A percentile compares a stretch with the other conserved stretches of the same genome.
Conservation (phyloP, 345 rosid genomes). For the Durio zibethinus region DNA sequence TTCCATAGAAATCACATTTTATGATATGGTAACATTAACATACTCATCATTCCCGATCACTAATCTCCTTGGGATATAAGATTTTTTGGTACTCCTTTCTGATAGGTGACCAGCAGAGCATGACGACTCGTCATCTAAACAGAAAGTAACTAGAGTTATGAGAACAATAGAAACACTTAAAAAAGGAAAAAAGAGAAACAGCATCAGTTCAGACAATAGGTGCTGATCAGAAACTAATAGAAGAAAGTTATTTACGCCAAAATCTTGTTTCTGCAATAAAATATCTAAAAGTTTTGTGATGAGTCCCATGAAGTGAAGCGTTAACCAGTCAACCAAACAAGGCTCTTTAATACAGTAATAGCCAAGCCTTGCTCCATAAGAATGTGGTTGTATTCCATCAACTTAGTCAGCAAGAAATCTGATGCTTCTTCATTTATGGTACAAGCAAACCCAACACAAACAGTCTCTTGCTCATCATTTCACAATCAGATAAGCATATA, state of each 20-base stretch:
- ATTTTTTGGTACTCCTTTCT: conserved; percentile 48
- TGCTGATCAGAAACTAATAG: background rate
- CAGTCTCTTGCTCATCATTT: background rate
- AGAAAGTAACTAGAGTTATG: conserved; percentile 8
- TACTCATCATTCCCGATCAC: conserved; percentile 95
- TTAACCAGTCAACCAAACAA: background rate
- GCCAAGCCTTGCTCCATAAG: background rate
- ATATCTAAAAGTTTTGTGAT: background rate
- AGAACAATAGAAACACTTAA: background rate
- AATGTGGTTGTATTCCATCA: background rate
- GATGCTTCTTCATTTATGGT: background rate
- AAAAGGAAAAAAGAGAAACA: background rate
- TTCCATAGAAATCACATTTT: background rate
- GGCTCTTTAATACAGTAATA: background rate
- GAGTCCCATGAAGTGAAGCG: background rate
- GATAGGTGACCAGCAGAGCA: conserved; percentile 34
- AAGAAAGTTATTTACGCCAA: background rate
- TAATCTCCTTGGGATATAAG: conserved; percentile 83
- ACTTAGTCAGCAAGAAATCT: background rate
- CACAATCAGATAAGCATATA: background rate
- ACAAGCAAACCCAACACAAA: background rate
- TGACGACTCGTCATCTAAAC: conserved; percentile 54
- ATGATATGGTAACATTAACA: conserved; percentile 28
- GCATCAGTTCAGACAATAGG: background rate
- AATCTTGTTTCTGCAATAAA: background rate